Evolutionary conservation across 2,329 filamentous ascomycete genomes (phyloP).

Genomic region (Alternaria triticina): DNA sequence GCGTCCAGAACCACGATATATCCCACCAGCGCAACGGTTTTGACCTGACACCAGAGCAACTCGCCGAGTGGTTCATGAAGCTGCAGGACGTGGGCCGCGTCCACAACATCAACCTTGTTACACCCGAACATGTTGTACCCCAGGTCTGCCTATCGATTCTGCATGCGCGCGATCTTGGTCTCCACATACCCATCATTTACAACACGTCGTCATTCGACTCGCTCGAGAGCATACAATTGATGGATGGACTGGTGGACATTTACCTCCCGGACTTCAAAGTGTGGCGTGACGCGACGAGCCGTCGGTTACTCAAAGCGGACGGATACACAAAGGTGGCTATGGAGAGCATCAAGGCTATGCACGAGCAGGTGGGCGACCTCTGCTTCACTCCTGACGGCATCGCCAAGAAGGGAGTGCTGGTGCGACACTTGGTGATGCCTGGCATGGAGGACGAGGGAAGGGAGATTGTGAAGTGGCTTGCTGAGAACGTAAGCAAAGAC

Average conservation of each 20-base stretch:
- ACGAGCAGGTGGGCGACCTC: conserved; percentile 80
- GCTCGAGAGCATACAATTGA: conserved; percentile 70
- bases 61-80: conserved; percentile 84
- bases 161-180: conserved; percentile 71
- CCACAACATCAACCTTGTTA: conserved; percentile 91
- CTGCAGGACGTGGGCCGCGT: conserved; percentile 78
- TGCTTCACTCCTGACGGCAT: conserved; percentile 83
- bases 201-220: conserved; percentile 86
- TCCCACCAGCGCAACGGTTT: conserved; percentile 81
- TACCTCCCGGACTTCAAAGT: conserved; percentile 91
- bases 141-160: conserved; percentile 81
- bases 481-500: conserved; percentile 73
- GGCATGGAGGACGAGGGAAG: conserved; percentile 75
- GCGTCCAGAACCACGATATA: conserved; percentile 72
- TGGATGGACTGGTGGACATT: conserved; percentile 83
- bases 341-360: conserved; percentile 82
- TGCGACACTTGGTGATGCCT: conserved; percentile 86
- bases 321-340: conserved; percentile 74
- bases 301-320: conserved; percentile 76
- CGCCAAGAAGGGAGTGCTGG: conserved; percentile 75
- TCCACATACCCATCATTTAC: conserved; percentile 78
- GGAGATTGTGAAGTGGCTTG: conserved; percentile 78
- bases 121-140: conserved; percentile 84
- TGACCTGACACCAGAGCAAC: conserved; percentile 77
- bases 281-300: conserved; percentile 71